A percentile compares a stretch with the other conserved stretches of the same genome.
These are phyloP conservation scores for Cucumis sativus DNA, from an alignment of 306 rosid genomes.

Conservation along the genomic window Cucumber_9930_V3 NC_026660.2:23924001-23924500, in stretches of 20 bases:
- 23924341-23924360: constrained; percentile 25
- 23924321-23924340: constrained; percentile 2
- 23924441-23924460: constrained; percentile 50
- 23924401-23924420: constrained; percentile 38
- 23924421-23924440: constrained; percentile 37
- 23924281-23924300: not conserved
- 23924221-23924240: constrained; percentile 1
- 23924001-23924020: constrained; percentile 77
- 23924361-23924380: constrained; percentile 70
- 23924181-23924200: not conserved
- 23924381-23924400: constrained; percentile 40
- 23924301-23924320: not conserved
- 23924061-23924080: constrained; percentile 32
- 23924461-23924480: constrained; percentile 43
- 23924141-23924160: not conserved
- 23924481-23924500: constrained; percentile 47
- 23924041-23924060: constrained; percentile 55
- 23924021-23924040: constrained; percentile 90
- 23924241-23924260: not conserved
- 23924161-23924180: not conserved
- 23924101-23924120: not conserved
- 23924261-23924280: constrained; percentile 1
- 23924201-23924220: not conserved
- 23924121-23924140: not conserved
- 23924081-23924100: constrained; percentile 49